Evolutionary conservation across 2,329 filamentous ascomycete species (phyloP), one percentile per base, ranked within the genome.

Genomic region (Pyrenochaeta sp.): DNA sequence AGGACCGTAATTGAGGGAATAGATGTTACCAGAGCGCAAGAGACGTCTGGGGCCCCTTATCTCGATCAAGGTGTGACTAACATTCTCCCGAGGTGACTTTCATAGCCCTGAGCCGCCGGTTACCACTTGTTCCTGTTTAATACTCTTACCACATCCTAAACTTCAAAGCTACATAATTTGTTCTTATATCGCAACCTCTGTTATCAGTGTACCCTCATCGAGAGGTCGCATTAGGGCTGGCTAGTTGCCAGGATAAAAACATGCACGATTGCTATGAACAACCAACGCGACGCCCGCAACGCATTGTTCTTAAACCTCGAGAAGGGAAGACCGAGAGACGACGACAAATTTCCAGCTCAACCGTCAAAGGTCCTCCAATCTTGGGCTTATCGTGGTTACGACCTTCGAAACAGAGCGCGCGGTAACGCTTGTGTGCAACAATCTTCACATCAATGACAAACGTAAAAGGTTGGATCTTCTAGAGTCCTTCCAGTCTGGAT

Each of bases 291-390:
- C n/a, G 30, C 13, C 45, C 22, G n/a, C 15, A 30, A 37, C 24
- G 30, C 15, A 19, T 34, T 48, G n/a, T 48, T 19, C 30, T 24
- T 48, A 36, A 10, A 30, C 27, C 45, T 48, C n/a, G n/a, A 22
- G 30, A 13, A 48, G 15, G 45, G 45, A 15, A 34, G 27, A 22
- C 30, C 24, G 27, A 36, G 22, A 19, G 24, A 19, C 45, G 30
- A 48, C 30, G 28, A 48, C 45, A 36, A 36, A 19, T 48, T 48
- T 36, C 19, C 45, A 48, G 24, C n/a, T 48, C 24, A 48, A 48
- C 22, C 45, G 45, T 28, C 12, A 36, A 12, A 36, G 45, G 30
- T 24, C 19, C 27, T 48, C 19, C 27, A 34, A 48, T 34, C 30
- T 48, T 8, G 45, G 28, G 3, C 45, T 19, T 13, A 36, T 48